Conservation (phyloP, 2,329 filamentous ascomycete species). For the Exophiala viscosa region DNA sequence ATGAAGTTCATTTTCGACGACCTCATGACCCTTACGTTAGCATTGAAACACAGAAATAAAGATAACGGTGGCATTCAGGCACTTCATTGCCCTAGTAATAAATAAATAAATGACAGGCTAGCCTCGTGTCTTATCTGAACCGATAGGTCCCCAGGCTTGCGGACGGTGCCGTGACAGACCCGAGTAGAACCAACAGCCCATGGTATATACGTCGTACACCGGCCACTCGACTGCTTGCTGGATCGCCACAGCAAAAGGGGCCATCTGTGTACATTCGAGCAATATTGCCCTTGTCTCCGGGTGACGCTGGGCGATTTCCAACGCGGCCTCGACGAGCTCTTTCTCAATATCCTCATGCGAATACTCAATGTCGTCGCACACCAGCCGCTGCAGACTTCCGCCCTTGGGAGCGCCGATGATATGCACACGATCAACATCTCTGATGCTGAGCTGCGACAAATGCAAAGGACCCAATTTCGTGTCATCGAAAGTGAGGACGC, state of each 20-base stretch:
- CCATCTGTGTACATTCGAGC: slow-evolving; percentile 40
- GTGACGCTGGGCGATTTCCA: neutral
- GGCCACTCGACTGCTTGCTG: slow-evolving; percentile 32
- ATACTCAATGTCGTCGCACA: slow-evolving; percentile 5
- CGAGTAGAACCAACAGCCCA: slow-evolving; percentile 37
- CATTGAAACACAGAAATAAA: neutral
- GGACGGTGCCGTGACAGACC: slow-evolving; percentile 28
- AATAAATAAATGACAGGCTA: too few species aligned
- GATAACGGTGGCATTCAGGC: too few species aligned
- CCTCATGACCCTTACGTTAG: too few species aligned
- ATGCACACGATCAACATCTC: slow-evolving; percentile 21
- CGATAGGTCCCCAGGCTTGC: slow-evolving; percentile 5
- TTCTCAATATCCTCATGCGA: slow-evolving; percentile 5
- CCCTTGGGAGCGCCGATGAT: slow-evolving; percentile 27
- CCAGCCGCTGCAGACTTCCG: neutral
- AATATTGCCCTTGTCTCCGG: slow-evolving; percentile 29
- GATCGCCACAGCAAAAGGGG: slow-evolving; percentile 35
- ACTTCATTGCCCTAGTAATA: too few species aligned
- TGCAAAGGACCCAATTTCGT: slow-evolving; percentile 2
- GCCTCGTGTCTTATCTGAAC: neutral
- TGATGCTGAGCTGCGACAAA: slow-evolving; percentile 28
- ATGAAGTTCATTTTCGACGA: neutral
- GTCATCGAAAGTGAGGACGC: slow-evolving; percentile 35
- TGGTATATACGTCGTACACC: slow-evolving; percentile 38
- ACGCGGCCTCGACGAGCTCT: slow-evolving; percentile 7